Base-by-base conservation (phyloP, 768 basidiomycete species). In the Ramaria sp. region DNA sequence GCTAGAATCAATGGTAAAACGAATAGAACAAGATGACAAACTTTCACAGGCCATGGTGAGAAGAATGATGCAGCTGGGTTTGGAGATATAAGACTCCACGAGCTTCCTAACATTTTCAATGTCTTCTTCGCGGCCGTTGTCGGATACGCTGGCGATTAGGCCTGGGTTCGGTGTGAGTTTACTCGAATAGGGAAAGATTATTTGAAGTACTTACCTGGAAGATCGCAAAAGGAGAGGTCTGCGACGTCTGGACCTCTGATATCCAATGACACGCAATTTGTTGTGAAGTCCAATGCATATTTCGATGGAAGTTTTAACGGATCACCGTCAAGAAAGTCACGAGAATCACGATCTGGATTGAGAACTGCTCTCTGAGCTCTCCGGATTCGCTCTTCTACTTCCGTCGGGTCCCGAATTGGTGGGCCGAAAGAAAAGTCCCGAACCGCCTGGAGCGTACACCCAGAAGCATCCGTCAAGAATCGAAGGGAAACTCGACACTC, bases 41-140 rank as follows among this genome's bases (percentile, higher is more conserved):
- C 83, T 82, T 65, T 83, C 82, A 59, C 81, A 83, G 0, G 85
- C 75, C 0, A 80, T 73, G 0, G 75, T 76, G 25, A 85, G 56
- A 0, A 88, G 65, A 12, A 81, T 75, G 7, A 79, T 77, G 37
- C 85, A 87, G 50, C 73, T 85, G 0, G 78, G 76, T 53, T 75
- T 74, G 47, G 64, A 64, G 59, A 88, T 85, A 57, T 85, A 85
- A 0, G 76, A 67, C 0, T 70, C 66, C 0, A 82, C 80, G 0
- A 88, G 66, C 1, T 69, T 69, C 56, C 78, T 72, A 24, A 88
- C 80, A 1, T 85, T 73, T 2, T 72, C 71, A 34, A 85, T 81
- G 55, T 88, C 84, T 10, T 69, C 64, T 3, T 66, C 67, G 42
- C 78, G 74, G 1, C 81, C 76, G 55, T 65, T 68, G 51, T 58